Evolutionary conservation across 2,329 filamentous ascomycete species (phyloP).

Genomic region (Cytospora schulzeri): DNA sequence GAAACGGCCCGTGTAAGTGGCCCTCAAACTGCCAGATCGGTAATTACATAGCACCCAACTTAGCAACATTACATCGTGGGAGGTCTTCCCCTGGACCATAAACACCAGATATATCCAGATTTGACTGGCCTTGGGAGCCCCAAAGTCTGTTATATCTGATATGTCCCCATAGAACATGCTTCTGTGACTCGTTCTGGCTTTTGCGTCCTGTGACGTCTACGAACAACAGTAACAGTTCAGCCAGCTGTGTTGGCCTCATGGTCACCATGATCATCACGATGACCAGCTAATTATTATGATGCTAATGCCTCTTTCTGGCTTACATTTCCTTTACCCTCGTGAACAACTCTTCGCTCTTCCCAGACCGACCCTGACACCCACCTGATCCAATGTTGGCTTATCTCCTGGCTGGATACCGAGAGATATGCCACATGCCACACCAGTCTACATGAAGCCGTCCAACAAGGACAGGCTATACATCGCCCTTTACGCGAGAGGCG

Average conservation of each 20-base stretch:
- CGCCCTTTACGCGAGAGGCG: slow-evolving; percentile 34
- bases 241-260: neutral
- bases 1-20: neutral
- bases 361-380: neutral
- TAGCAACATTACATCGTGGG: neutral
- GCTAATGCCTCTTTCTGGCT: neutral
- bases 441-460: slow-evolving; percentile 29
- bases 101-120: neutral
- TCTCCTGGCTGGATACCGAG: slow-evolving; percentile 5
- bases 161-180: neutral
- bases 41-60: neutral
- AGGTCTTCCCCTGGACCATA: neutral
- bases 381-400: neutral
- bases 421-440: slow-evolving; percentile 13
- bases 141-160: neutral
- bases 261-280: neutral
- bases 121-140: neutral
- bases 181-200: neutral
- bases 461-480: slow-evolving; percentile 36
- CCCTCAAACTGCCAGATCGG: neutral
- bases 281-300: neutral
- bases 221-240: neutral
- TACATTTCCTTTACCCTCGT: neutral
- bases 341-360: neutral
- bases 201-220: neutral